Evolutionary conservation across 371 early-diverging fungal genomes (phyloP).

Genomic region (Circinella umbellata): DNA sequence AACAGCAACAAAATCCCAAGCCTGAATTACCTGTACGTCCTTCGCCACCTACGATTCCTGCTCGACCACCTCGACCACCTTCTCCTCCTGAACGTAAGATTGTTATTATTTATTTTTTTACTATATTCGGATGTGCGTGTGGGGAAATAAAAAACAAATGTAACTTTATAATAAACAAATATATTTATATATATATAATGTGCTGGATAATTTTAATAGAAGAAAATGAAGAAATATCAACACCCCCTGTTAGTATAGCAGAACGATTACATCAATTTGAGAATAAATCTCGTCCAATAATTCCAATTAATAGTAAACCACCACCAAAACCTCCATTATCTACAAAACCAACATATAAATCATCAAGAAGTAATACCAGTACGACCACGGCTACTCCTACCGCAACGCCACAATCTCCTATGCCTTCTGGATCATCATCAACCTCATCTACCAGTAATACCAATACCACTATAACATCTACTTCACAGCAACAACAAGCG

Average conservation of each 20-base stretch:
- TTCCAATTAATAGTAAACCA: slow-evolving; percentile 12
- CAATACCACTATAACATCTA: background rate
- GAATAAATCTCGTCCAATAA: slow-evolving; percentile 4
- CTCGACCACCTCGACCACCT: slow-evolving; percentile 19
- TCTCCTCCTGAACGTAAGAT: slow-evolving; percentile 4
- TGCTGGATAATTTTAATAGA: background rate
- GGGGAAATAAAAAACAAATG: no score
- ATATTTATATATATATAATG: background rate
- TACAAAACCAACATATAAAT: slow-evolving; percentile 22
- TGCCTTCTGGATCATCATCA: background rate
- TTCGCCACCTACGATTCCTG: slow-evolving; percentile 20
- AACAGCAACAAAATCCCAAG: background rate
- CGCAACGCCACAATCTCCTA: slow-evolving; percentile 11
- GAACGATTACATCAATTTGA: slow-evolving; percentile 23
- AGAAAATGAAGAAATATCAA: slow-evolving; percentile 8
- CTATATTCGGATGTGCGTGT: no score
- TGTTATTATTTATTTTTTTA: background rate
- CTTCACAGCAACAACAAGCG: background rate
- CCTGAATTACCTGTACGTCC: background rate
- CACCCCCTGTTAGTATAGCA: slow-evolving; percentile 18
- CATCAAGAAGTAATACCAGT: background rate
- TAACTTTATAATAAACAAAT: no score
- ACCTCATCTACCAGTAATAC: background rate
- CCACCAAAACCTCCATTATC: slow-evolving; percentile 35
- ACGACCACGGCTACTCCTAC: background rate